A percentile compares a stretch with the other conserved stretches of the same genome.
These are phyloP conservation scores for Abrus pulchellus DNA, from an alignment of 306 rosid species.

Conservation along the genomic window DNA sequence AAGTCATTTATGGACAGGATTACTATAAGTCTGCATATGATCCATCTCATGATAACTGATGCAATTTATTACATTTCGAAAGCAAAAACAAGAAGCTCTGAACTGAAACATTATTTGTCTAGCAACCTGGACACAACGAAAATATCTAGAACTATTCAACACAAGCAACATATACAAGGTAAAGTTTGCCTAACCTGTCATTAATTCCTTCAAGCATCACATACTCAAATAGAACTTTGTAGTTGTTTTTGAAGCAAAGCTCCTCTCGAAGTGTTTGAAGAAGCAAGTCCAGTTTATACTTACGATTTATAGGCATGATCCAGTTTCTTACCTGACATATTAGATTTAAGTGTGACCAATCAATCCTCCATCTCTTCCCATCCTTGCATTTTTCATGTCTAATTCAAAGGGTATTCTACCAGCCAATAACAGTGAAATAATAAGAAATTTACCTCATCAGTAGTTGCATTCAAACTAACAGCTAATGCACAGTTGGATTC, in stretches of 20 bases:
- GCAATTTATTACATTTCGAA: too few relatives aligned
- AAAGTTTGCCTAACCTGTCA: constrained; percentile 68
- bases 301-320: constrained; percentile 97
- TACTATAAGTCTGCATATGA: constrained; percentile 12
- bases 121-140: constrained; percentile 20
- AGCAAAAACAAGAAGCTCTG: constrained; percentile 24
- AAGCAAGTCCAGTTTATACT: constrained; percentile 78
- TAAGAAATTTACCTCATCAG: constrained; percentile 74
- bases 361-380: constrained; percentile 25
- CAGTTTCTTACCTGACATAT: constrained; percentile 86
- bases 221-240: constrained; percentile 86
- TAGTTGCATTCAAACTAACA: constrained; percentile 97
- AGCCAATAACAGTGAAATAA: constrained; percentile 34
- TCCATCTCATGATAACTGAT: background rate
- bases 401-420: constrained; percentile 25
- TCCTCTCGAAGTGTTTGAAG: constrained; percentile 83
- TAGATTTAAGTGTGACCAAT: constrained; percentile 40
- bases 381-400: constrained; percentile 21
- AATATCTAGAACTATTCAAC: constrained; percentile 23
- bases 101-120: background rate
- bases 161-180: constrained; percentile 39
- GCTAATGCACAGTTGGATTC: constrained; percentile 89
- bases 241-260: constrained; percentile 70
- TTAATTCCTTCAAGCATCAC: constrained; percentile 94
- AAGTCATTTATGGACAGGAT: constrained; percentile 14